These are phyloP conservation scores for Diplosphaera chodatii DNA, from an alignment of 139 green algal species.

Conservation along the genomic window DNA sequence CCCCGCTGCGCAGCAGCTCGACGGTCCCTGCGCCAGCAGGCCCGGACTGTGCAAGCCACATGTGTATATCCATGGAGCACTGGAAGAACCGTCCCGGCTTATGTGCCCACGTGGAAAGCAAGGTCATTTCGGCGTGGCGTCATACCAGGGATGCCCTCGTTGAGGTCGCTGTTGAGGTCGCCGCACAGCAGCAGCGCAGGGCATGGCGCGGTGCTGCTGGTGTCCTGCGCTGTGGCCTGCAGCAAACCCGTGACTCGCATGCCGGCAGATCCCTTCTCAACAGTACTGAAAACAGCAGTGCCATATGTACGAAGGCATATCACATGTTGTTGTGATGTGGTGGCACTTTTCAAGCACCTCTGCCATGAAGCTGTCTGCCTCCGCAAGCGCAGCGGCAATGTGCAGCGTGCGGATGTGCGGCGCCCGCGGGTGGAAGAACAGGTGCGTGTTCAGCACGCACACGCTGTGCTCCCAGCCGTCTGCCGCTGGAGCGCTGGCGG, in stretches of 20 bases:
- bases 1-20: slow-evolving; percentile 40
- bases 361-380: slow-evolving; percentile 29
- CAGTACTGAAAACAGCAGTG: too few relatives aligned
- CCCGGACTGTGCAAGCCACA: too few relatives aligned
- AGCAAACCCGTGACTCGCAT: not conserved
- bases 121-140: too few relatives aligned
- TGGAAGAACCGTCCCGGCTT: too few relatives aligned
- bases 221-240: not conserved
- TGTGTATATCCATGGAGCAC: too few relatives aligned
- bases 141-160: slow-evolving; percentile 73
- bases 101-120: too few relatives aligned
- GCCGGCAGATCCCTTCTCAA: too few relatives aligned
- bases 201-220: slow-evolving; percentile 3
- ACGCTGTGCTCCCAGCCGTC: slow-evolving; percentile 11
- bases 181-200: slow-evolving; percentile 69
- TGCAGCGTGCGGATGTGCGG: slow-evolving; percentile 86
- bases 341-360: too few relatives aligned
- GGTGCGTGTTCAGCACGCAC: slow-evolving; percentile 81
- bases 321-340: too few relatives aligned
- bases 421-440: slow-evolving; percentile 88
- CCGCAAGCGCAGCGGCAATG: slow-evolving; percentile 59
- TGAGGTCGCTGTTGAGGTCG: slow-evolving; percentile 84
- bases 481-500: too few relatives aligned
- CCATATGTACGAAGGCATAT: too few relatives aligned
- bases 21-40: too few relatives aligned